Evolutionary conservation across 192 early-diverging fungal genomes (phyloP), one percentile per base, ranked within the genome.

Genomic region (Obelidium mucronatum): DNA sequence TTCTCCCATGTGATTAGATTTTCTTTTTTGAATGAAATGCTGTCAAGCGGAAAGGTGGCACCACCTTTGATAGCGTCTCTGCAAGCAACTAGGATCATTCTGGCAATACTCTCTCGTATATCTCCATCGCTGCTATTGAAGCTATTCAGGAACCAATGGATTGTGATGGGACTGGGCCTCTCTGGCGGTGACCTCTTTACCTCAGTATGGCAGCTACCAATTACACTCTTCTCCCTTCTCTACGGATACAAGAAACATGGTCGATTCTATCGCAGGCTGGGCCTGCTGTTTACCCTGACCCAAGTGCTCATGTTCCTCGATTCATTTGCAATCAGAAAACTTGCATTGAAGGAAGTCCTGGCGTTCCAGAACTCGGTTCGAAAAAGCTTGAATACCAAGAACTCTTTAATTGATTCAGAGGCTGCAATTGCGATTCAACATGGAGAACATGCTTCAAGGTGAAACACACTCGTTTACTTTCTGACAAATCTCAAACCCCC

Each of bases 121-220:
- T 24, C 55, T 8, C 55, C 55, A 0, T 6, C 55, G 24, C 55
- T 22, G 24, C 22, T 58, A 8, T 5, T 24, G 30, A 11, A 24
- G 55, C 6, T 58, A 8, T 5, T 58, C 13, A 11, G 24, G 24
- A 31, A 22, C 55, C 55, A 31, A 8, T 58, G 55, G 55, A 58
- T 58, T 26, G 24, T 26, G n/a, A 67, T 67, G 66, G 24, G 24
- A 5, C 26, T 67, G 8, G 66, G 42, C 66, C 24, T 67, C 30
- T 17, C 24, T 15, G 66, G 66, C 2, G 26, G 48, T 30, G 66
- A 67, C 39, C n/a, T n/a, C 24, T 51, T 67, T 26, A 67, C 42
- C 2, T 19, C 66, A 6, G 8, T 51, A 15, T 67, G 26, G n/a
- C 30, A 39, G 36, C 33, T 26, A 26, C 62, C 62, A 1, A 26